phyloP scores from a whole-genome alignment of 176 grass and related monocot species.

The Avena eriantha region DNA sequence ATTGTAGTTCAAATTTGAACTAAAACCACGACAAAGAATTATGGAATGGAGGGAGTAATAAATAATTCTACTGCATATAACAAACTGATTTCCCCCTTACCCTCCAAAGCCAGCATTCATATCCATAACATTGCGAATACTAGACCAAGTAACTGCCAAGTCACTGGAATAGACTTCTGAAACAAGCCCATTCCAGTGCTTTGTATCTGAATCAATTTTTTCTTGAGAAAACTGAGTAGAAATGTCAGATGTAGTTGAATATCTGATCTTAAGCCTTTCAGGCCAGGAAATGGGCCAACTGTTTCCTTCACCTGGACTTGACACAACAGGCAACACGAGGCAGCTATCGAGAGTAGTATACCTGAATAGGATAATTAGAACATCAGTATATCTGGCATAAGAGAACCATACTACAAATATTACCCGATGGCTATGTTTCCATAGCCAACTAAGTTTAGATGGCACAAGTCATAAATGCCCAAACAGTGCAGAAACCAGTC shows the following conservation, averaged over 20 bases:
- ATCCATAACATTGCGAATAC: conserved; percentile 84
- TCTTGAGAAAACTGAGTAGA: conserved; percentile 55
- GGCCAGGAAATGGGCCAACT: conserved; percentile 81
- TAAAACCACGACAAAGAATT: too few species aligned
- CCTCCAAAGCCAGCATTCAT: conserved; percentile 96
- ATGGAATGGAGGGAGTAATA: neutral
- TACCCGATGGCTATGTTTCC: neutral
- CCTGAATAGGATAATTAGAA: conserved; percentile 53
- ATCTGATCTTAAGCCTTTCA: conserved; percentile 67
- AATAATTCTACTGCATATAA: conserved; percentile 12
- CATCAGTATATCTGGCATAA: conserved; percentile 34
- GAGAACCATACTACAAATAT: conserved; percentile 26
- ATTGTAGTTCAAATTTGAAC: too few species aligned
- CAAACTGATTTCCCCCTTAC: conserved; percentile 51
- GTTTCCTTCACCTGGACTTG: conserved; percentile 52
- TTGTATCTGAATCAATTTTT: conserved; percentile 58
- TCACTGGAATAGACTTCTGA: conserved; percentile 69
- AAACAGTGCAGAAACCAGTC: conserved; percentile 4
- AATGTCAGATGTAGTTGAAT: conserved; percentile 39
- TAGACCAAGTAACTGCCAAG: conserved; percentile 80
- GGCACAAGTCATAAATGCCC: conserved; percentile 9
- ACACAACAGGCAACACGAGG: conserved; percentile 45
- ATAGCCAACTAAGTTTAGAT: conserved; percentile 21
- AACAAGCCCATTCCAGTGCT: conserved; percentile 69
- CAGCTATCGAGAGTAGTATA: conserved; percentile 80